Evolutionary conservation across 1,284 basidiomycete genomes (phyloP), one percentile per base, ranked within the genome.

Genomic region (Sanguinoderma infundibulare): DNA sequence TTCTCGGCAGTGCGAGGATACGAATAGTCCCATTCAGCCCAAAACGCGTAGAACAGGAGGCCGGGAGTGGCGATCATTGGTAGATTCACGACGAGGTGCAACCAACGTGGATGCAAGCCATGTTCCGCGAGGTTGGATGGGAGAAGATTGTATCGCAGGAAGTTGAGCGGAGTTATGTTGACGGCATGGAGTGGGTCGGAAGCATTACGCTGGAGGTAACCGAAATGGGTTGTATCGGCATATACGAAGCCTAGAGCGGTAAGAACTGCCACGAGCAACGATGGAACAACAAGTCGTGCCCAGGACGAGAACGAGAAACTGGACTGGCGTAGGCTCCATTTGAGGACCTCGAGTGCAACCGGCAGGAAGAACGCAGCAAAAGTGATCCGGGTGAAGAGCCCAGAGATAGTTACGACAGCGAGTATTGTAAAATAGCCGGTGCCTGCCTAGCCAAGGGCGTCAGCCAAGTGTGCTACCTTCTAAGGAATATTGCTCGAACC

Each of bases 71-170:
- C 67, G 12, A 81, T 63, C 71, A 80, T 72, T 10, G 79, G 78
- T 7, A 80, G 58, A 60, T 79, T 79, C 26, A 80, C 74, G 26
- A 71, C 67, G 24, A 75, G 57, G 59, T 80, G 78, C 2, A 80
- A 66, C 77, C 77, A 79, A 22, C 72, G 71, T 1, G 79, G 79
- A 63, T 80, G 78, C 12, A 79, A 57, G 12, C 79, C 79, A 49
- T 80, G 79, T 47, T 73, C 70, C 1, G 74, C 75, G 26, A 78
- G 70, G 63, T 80, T 79, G n/a, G 70, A 63, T 4, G 72, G 60
- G 5, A 72, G 72, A 4, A 79, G 51, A 61, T 79, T 80, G 60
- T 79, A 79, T 40, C 65, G 69, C 65, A 79, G 47, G 54, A 79
- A 76, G 59, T 80, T 80, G 44, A 74, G 70, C 10, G 79, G 78